A percentile compares a stretch with the other conserved stretches of the same genome.
Evolutionary conservation across 2,329 filamentous ascomycete species (phyloP).

Genomic region (Penicillium janthinellum): DNA sequence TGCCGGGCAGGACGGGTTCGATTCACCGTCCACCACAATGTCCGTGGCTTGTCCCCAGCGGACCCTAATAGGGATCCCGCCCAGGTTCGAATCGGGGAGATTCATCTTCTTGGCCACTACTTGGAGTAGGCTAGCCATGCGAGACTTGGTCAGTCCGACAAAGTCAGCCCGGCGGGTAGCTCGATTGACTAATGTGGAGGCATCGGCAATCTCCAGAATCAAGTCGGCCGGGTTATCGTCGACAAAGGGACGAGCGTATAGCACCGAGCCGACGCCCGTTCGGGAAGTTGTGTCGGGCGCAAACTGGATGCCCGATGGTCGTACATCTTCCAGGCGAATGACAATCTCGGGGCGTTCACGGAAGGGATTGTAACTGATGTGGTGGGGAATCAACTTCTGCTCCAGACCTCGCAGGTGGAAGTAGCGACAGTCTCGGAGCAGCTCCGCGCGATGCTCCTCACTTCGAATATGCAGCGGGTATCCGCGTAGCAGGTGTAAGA

Average conservation of each 20-base stretch:
- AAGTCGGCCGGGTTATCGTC: slow-evolving; percentile 74
- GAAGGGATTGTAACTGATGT: slow-evolving; percentile 72
- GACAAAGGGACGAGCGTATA: slow-evolving; percentile 83
- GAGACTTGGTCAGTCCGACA: slow-evolving; percentile 67
- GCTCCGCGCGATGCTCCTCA: slow-evolving; percentile 72
- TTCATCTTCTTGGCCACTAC: slow-evolving; percentile 81
- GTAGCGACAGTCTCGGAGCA: slow-evolving; percentile 85
- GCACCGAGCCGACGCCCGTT: slow-evolving; percentile 59
- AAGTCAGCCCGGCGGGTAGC: slow-evolving; percentile 66
- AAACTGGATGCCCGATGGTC: slow-evolving; percentile 79
- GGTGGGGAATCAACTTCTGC: slow-evolving; percentile 78
- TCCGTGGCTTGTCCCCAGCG: slow-evolving; percentile 57
- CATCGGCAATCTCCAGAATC: slow-evolving; percentile 75
- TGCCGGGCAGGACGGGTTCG: slow-evolving; percentile 18
- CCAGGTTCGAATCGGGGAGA: slow-evolving; percentile 60
- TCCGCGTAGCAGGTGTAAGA: slow-evolving; percentile 78
- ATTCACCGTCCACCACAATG: slow-evolving; percentile 44
- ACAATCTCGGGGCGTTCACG: slow-evolving; percentile 72
- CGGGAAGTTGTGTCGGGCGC: slow-evolving; percentile 47
- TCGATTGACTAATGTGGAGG: slow-evolving; percentile 62
- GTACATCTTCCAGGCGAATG: slow-evolving; percentile 80
- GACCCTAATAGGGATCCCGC: slow-evolving; percentile 66
- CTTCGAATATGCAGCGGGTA: slow-evolving; percentile 77
- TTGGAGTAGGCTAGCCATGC: slow-evolving; percentile 73
- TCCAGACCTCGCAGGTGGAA: slow-evolving; percentile 92